Conservation (phyloP, 805 yeast genomes). For the Kregervanrija fluxuum region DNA sequence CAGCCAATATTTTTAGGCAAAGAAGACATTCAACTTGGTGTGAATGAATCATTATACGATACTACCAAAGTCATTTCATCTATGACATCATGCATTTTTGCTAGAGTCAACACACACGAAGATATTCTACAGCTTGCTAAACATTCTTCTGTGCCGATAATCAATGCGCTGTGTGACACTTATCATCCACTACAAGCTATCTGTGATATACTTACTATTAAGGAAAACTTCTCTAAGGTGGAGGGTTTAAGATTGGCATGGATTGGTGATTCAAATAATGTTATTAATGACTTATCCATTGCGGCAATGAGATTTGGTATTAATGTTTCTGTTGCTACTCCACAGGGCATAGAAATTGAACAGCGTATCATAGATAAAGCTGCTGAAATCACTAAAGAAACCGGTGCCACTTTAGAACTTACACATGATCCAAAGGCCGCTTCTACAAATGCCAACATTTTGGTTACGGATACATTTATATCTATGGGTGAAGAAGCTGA, state of each 20-base stretch:
- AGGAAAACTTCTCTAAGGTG: constrained; percentile 59
- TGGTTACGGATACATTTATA: constrained; percentile 95
- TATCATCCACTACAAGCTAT: constrained; percentile 96
- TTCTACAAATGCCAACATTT: constrained; percentile 62
- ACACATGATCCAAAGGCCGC: constrained; percentile 74
- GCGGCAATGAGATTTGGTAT: constrained; percentile 85
- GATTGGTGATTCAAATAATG: constrained; percentile 97
- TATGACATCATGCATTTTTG: constrained; percentile 95
- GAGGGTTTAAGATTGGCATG: constrained; percentile 75
- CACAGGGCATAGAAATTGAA: constrained; percentile 62
- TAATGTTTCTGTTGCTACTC: constrained; percentile 77
- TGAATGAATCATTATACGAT: constrained; percentile 85
- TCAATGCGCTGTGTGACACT: constrained; percentile 87
- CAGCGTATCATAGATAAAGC: constrained; percentile 48
- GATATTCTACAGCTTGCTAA: constrained; percentile 74
- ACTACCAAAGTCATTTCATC: constrained; percentile 85
- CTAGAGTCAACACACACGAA: constrained; percentile 83
- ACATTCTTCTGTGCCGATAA: constrained; percentile 83
- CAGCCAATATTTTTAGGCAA: constrained; percentile 95
- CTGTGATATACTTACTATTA: constrained; percentile 80
- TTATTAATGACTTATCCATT: constrained; percentile 84
- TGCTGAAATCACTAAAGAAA: constrained; percentile 39
- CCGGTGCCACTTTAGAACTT: constrained; percentile 47
- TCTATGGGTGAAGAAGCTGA: constrained; percentile 97
- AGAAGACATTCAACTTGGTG: constrained; percentile 95